phyloP scores from a whole-genome alignment of 225 moss, liverwort and hornwort genomes.

The Ulota crispa region DNA sequence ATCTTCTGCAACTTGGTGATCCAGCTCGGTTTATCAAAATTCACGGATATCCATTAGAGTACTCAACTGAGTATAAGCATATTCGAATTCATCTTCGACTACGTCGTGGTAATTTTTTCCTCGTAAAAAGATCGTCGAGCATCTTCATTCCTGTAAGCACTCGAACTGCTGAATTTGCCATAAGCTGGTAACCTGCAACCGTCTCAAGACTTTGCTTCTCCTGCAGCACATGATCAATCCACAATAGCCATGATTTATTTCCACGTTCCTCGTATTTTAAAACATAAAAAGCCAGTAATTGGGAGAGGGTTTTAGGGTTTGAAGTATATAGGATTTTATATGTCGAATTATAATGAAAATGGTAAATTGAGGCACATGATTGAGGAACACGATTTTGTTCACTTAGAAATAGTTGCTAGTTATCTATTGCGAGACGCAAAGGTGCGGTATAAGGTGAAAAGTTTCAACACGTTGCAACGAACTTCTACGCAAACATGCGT shows the following conservation, averaged over 20 bases:
- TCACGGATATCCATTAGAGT: background rate
- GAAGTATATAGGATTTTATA: too few species aligned
- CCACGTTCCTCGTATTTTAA: too few species aligned
- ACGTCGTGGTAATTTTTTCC: constrained; percentile 10
- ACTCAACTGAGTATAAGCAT: background rate
- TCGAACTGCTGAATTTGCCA: constrained; percentile 66
- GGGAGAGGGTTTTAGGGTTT: too few species aligned
- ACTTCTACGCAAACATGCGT: background rate
- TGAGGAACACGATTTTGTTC: background rate
- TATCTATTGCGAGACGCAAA: background rate
- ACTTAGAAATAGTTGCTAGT: background rate
- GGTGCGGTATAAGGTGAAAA: background rate
- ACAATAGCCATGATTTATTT: background rate
- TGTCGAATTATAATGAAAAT: background rate
- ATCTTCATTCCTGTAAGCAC: constrained; percentile 60
- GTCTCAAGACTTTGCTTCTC: constrained; percentile 67
- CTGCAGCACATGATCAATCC: constrained; percentile 14
- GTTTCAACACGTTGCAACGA: background rate
- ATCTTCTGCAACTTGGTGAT: background rate
- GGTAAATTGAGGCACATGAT: background rate
- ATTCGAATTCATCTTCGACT: background rate
- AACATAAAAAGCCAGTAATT: too few species aligned
- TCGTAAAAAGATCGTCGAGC: constrained; percentile 76
- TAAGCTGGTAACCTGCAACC: constrained; percentile 62
- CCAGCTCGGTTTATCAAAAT: background rate